A percentile compares a stretch with the other conserved stretches of the same genome.
phyloP scores from a whole-genome alignment of 2,329 filamentous ascomycete genomes.

The Penicillium thymicola region DNA sequence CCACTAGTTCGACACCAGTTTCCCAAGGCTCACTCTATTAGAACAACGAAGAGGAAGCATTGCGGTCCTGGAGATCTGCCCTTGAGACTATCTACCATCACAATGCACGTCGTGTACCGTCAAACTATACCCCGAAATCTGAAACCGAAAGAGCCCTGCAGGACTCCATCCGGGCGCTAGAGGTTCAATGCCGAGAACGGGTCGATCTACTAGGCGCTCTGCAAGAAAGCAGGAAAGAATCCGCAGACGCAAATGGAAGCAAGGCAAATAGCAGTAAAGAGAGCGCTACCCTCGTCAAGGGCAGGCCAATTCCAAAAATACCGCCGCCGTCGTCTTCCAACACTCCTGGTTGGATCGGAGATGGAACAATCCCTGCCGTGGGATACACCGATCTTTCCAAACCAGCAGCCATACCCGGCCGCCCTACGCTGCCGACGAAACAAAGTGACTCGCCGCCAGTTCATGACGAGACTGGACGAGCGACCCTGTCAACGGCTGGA shows the following conservation, averaged over 20 bases:
- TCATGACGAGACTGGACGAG: slow-evolving; percentile 12
- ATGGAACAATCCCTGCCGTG: slow-evolving; percentile 76
- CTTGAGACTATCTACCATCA: slow-evolving; percentile 87
- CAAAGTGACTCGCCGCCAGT: slow-evolving; percentile 18
- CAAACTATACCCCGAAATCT: slow-evolving; percentile 66
- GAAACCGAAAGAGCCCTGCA: slow-evolving; percentile 81
- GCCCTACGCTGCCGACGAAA: slow-evolving; percentile 23
- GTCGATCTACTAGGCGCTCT: slow-evolving; percentile 84
- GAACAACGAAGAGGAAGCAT: slow-evolving; percentile 88
- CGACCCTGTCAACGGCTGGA: slow-evolving; percentile 11
- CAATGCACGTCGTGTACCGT: slow-evolving; percentile 70
- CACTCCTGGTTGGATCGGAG: slow-evolving; percentile 65
- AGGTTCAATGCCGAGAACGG: slow-evolving; percentile 88
- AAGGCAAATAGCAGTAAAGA: slow-evolving; percentile 22
- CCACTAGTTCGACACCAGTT: slow-evolving; percentile 1
- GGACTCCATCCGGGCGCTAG: slow-evolving; percentile 76
- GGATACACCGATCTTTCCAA: slow-evolving; percentile 78
- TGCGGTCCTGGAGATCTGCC: slow-evolving; percentile 84
- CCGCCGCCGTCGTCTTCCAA: slow-evolving; percentile 20
- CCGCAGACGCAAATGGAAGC: slow-evolving; percentile 20
- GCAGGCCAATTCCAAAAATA: slow-evolving; percentile 23
- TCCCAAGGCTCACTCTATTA: slow-evolving; percentile 40
- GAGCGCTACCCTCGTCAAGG: slow-evolving; percentile 26
- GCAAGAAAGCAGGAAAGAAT: slow-evolving; percentile 60
- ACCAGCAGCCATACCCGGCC: slow-evolving; percentile 58